Evolutionary conservation across 1,284 basidiomycete genomes (phyloP), one percentile per base, ranked within the genome.

Genomic region (Ganoderma multipileum): DNA sequence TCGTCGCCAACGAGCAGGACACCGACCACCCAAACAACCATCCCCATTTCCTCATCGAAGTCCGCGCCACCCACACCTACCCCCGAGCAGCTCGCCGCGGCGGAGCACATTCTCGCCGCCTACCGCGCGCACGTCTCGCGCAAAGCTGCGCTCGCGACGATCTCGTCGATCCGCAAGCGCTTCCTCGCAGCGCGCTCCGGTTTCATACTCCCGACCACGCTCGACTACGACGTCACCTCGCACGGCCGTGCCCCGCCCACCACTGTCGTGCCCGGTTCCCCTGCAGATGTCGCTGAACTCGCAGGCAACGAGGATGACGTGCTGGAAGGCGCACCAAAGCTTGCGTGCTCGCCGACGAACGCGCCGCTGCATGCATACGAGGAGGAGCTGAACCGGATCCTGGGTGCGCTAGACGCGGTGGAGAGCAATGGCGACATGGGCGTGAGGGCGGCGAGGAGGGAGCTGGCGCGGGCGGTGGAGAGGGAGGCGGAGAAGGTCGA

Each of bases 361-460:
- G 80, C 81, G 26, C 79, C 84, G 0, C 79, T 88, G 52, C 86
- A 86, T 73, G 80, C 79, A 3, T 85, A 87, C 76, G 84, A 87
- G 67, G 80, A 88, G 68, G 81, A 83, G 33, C 81, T 94, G 65
- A 86, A 87, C 64, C 86, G 87, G 64, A 79, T 94, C 18, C 81
- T 94, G 33, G 84, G 88, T 61, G 82, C 84, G 67, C 84, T 93
- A 7, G 93, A 95, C 72, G 87, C 84, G 0, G 85, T 94, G 18
- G 86, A 91, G 71, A 91, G 87, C 71, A 84, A 83, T 72, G 92
- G 92, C 0, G 84, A 89, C 69, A 77, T 80, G 67, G 80, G 79
- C 2, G 86, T 95, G 23, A 82, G 92, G 61, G 81, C 82, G 30
- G 82, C 79, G 68, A 79, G 93, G 63, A 85, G 89, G 76, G 82